Conservation (phyloP, 2,329 filamentous ascomycete species). For the Pseudogymnoascus sp. region DNA sequence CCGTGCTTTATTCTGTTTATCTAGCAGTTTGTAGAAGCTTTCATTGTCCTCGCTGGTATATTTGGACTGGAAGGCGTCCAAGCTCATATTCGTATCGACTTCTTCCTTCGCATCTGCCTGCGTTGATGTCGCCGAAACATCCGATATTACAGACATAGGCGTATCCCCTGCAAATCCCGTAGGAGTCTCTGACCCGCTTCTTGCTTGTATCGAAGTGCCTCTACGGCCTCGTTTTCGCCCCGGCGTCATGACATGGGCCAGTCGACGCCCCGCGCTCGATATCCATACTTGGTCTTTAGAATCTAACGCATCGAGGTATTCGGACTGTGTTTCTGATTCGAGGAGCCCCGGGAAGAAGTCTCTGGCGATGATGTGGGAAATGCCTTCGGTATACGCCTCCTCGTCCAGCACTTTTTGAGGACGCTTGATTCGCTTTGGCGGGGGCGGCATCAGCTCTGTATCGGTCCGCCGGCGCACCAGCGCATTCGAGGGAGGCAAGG, state of each 20-base stretch:
- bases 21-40: constrained; percentile 85
- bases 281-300: constrained; percentile 85
- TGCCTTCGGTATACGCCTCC: constrained; percentile 81
- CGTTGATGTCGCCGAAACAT: constrained; percentile 31
- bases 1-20: constrained; percentile 79
- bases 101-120: constrained; percentile 36
- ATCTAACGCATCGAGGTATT: constrained; percentile 86
- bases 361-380: constrained; percentile 90
- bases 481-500: constrained; percentile 41
- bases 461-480: constrained; percentile 57
- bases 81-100: constrained; percentile 69
- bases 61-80: constrained; percentile 79
- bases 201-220: constrained; percentile 29
- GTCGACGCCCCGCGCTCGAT: constrained; percentile 63
- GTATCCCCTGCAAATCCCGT: constrained; percentile 65
- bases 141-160: constrained; percentile 51
- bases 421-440: constrained; percentile 88
- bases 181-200: constrained; percentile 48
- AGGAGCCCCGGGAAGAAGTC: constrained; percentile 94
- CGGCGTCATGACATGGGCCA: constrained; percentile 76
- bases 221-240: constrained; percentile 40
- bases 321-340: constrained; percentile 79
- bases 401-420: constrained; percentile 85
- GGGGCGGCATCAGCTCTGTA: constrained; percentile 76
- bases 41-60: constrained; percentile 99